phyloP scores from a whole-genome alignment of 78 protist species.

The Cavenderia fasciculata region DNA sequence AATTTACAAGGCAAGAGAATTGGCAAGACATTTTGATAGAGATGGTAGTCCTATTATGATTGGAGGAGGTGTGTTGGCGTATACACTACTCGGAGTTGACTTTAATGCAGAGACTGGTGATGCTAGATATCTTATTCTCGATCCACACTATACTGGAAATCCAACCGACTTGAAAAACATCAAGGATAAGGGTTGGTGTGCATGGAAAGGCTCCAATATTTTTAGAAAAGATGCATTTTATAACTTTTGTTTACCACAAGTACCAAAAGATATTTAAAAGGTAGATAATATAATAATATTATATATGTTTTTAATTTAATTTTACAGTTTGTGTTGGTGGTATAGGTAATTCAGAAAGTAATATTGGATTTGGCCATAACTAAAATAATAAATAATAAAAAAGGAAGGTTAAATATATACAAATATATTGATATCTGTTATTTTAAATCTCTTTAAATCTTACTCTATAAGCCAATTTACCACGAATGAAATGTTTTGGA shows the following conservation, averaged over 20 bases:
- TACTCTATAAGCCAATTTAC: no score
- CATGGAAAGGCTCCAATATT: slow-evolving; percentile 52
- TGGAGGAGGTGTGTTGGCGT: slow-evolving; percentile 93
- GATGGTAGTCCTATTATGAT: slow-evolving; percentile 90
- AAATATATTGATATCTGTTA: no score
- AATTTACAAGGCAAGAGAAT: slow-evolving; percentile 48
- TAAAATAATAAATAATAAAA: no score
- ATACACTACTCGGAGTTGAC: slow-evolving; percentile 89
- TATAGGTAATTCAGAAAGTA: no score
- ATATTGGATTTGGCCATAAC: no score
- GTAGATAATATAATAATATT: no score
- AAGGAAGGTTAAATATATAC: no score
- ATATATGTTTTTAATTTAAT: no score
- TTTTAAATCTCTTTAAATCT: no score
- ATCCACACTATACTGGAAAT: slow-evolving; percentile 90
- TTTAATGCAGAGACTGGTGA: slow-evolving; percentile 75
- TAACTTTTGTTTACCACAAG: slow-evolving; percentile 71
- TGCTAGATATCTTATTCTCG: slow-evolving; percentile 85
- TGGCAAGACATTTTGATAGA: slow-evolving; percentile 83
- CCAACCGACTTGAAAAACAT: slow-evolving; percentile 57
- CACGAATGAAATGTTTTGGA: no score
- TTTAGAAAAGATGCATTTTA: slow-evolving; percentile 82
- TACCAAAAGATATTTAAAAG: slow-evolving; percentile 41
- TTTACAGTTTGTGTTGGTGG: no score
- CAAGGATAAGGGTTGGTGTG: slow-evolving; percentile 78